Conservation (phyloP, 805 yeast genomes). For the Naumovozyma castellii region DNA sequence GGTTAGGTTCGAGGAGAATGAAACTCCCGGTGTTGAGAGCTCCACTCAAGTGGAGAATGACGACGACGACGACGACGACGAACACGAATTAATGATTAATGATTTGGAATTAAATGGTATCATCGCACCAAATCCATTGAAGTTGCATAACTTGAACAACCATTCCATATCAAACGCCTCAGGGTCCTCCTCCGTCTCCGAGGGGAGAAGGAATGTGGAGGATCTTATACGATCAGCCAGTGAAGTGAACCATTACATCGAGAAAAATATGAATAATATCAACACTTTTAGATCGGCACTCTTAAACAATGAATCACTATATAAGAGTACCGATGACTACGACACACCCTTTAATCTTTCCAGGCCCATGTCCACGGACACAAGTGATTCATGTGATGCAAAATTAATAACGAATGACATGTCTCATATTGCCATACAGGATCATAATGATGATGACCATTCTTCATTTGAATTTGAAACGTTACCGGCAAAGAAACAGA, state of each 20-base stretch:
- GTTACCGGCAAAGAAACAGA: not conserved
- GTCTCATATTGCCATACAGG: not conserved
- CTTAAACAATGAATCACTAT: not conserved
- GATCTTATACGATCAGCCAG: conserved; percentile 24
- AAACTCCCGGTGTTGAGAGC: not conserved
- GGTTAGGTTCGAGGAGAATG: not conserved
- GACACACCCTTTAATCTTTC: not conserved
- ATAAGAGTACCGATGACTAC: not conserved
- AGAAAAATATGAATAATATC: conserved; percentile 20
- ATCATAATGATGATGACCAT: not conserved
- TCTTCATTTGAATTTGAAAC: not conserved
- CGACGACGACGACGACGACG: not conserved
- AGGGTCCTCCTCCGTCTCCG: conserved; percentile 1
- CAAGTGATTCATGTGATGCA: not conserved
- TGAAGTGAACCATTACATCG: conserved; percentile 19
- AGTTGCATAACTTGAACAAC: too few species aligned
- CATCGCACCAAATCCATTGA: not conserved
- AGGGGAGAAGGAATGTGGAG: conserved; percentile 16
- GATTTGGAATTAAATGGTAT: conserved; percentile 1
- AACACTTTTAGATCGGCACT: conserved; percentile 16
- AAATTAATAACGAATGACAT: not conserved
- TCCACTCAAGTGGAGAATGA: not conserved
- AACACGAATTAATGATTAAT: not conserved
- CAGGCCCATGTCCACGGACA: not conserved
- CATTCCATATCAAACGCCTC: not conserved